Conservation (phyloP, 768 basidiomycete genomes). For the Hygrocybe coccinea region DNA sequence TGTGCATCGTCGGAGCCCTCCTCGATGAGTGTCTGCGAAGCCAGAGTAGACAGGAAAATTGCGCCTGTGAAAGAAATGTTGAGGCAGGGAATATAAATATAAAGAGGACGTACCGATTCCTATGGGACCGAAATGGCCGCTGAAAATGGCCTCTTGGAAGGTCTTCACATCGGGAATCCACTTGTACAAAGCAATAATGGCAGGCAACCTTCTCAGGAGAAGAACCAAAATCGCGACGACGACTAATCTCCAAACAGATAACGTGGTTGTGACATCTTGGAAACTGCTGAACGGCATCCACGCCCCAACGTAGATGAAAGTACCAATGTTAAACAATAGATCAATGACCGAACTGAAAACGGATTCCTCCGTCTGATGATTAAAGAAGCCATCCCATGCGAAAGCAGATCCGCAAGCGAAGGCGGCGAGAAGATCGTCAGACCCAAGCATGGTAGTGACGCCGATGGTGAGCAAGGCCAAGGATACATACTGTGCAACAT, state of each 20-base stretch:
- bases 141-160: constrained; percentile 87
- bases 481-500: constrained; percentile 86
- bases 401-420: constrained; percentile 95
- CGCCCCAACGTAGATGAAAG: constrained; percentile 94
- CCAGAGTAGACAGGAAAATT: constrained; percentile 87
- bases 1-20: constrained; percentile 48
- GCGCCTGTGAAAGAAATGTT: constrained; percentile 50
- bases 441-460: constrained; percentile 76
- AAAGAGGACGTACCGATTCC: constrained; percentile 52
- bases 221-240: constrained; percentile 81
- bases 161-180: constrained; percentile 98
- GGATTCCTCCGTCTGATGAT: constrained; percentile 88
- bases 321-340: constrained; percentile 90
- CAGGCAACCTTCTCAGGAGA: constrained; percentile 74
- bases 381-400: constrained; percentile 95
- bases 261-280: constrained; percentile 54
- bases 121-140: constrained; percentile 92
- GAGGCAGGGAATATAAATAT: not conserved
- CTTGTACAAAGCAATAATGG: constrained; percentile 77
- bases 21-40: constrained; percentile 50
- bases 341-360: constrained; percentile 96
- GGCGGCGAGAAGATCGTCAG: constrained; percentile 90
- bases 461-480: constrained; percentile 83
- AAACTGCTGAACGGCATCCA: constrained; percentile 94
- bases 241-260: constrained; percentile 80